Conservation (phyloP, 2,329 filamentous ascomycete species). For the Verticillium nonalfalfae region DNA sequence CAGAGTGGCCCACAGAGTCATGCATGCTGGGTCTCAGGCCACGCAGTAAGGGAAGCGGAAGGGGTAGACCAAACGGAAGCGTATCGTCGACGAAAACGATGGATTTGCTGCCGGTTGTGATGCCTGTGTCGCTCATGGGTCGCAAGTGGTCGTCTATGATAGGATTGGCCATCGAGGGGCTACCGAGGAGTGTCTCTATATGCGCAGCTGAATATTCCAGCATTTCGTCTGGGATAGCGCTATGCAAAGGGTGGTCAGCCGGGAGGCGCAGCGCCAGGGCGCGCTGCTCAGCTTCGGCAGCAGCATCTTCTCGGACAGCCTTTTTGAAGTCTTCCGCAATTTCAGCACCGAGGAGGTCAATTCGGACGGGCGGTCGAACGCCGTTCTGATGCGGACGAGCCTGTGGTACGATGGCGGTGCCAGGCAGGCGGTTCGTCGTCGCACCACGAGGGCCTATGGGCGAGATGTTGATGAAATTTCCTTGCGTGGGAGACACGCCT, state of each 20-base stretch:
- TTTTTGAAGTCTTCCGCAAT: conserved; percentile 74
- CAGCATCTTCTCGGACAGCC: conserved; percentile 61
- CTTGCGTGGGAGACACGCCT: conserved; percentile 34
- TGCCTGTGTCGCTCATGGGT: conserved; percentile 46
- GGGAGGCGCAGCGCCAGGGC: conserved; percentile 1
- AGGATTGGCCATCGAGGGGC: conserved; percentile 26
- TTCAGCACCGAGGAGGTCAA: conserved; percentile 77
- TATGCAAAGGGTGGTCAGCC: conserved; percentile 3
- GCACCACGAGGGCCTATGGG: conserved; percentile 44
- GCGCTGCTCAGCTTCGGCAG: conserved; percentile 26
- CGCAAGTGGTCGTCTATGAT: conserved; percentile 25
- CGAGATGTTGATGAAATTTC: conserved; percentile 40
- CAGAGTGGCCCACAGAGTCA: not conserved
- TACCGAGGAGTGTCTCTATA: conserved; percentile 26
- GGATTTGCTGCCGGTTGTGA: conserved; percentile 80
- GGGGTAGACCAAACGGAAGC: conserved; percentile 37
- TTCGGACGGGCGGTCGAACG: conserved; percentile 52
- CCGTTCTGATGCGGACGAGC: conserved; percentile 36
- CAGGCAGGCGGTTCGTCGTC: conserved; percentile 52
- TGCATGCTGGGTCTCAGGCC: not conserved
- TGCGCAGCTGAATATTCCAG: conserved; percentile 36
- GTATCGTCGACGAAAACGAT: conserved; percentile 82
- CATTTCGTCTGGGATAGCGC: conserved; percentile 16
- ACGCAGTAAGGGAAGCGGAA: not conserved
- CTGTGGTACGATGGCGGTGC: conserved; percentile 55